Conservation (phyloP, 805 yeast species). For the Pichia exigua region DNA sequence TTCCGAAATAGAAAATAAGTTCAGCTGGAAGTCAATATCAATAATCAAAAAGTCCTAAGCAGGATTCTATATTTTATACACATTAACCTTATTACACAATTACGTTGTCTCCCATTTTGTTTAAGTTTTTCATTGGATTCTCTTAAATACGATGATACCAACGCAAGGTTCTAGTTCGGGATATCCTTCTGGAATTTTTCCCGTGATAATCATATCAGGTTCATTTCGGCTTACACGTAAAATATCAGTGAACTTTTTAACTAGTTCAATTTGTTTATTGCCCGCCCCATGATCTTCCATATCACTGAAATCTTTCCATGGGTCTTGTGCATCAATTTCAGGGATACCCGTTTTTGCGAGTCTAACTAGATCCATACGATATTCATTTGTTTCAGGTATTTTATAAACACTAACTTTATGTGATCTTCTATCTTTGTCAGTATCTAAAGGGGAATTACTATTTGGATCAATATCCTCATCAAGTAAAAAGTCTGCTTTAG, state of each 20-base stretch:
- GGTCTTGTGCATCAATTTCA: conserved; percentile 13
- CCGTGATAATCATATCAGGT: conserved; percentile 18
- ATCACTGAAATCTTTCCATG: conserved; percentile 17
- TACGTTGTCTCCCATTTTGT: not conserved
- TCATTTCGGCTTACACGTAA: conserved; percentile 17
- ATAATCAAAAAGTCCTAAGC: no score
- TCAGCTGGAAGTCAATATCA: no score
- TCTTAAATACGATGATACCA: conserved; percentile 18
- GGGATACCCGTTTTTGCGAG: conserved; percentile 8
- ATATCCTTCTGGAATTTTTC: conserved; percentile 10
- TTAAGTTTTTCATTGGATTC: conserved; percentile 1
- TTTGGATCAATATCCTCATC: conserved; percentile 8
- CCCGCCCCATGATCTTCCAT: conserved; percentile 9
- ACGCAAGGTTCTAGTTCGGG: conserved; percentile 15
- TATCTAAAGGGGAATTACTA: not conserved
- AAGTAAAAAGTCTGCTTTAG: conserved; percentile 11
- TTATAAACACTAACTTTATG: conserved; percentile 11
- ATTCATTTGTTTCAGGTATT: conserved; percentile 5
- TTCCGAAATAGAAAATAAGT: not conserved
- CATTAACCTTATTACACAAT: not conserved
- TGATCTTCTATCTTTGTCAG: conserved; percentile 8
- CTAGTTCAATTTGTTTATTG: conserved; percentile 11
- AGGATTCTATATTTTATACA: no score
- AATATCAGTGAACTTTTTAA: conserved; percentile 11
- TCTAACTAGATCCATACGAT: conserved; percentile 12